A percentile compares a stretch with the other conserved stretches of the same genome.
phyloP scores from a whole-genome alignment of 495 filamentous ascomycete species.

The Bryoglossum gracile region DNA sequence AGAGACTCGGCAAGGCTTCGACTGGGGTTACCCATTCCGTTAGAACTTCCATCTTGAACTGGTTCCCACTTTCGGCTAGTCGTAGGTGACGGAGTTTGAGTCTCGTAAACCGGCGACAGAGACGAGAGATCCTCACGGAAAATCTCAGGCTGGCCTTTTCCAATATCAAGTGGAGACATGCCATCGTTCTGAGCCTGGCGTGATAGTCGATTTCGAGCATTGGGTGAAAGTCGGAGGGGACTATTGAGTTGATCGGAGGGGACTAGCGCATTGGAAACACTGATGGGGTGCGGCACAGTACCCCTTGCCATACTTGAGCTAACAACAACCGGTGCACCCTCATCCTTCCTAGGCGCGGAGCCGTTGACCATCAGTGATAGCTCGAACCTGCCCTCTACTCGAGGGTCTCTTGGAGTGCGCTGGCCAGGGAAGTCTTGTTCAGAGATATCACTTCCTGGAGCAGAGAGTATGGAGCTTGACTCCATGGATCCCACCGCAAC shows the following conservation, averaged over 20 bases:
- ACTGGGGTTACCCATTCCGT: constrained; percentile 1
- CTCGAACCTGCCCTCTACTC: constrained; percentile 5
- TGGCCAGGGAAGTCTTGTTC: constrained; percentile 10
- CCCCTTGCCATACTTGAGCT: constrained; percentile 1
- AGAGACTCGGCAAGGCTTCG: too few relatives aligned
- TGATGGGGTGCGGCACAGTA: neutral
- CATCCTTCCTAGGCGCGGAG: constrained; percentile 11
- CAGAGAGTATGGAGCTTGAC: constrained; percentile 15
- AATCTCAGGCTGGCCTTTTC: constrained; percentile 14
- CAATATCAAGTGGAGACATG: constrained; percentile 25
- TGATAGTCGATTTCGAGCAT: constrained; percentile 12
- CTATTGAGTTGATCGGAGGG: constrained; percentile 12
- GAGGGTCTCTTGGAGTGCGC: constrained; percentile 15
- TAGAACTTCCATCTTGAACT: constrained; percentile 1
- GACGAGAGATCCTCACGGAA: constrained; percentile 28
- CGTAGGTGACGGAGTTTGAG: constrained; percentile 43
- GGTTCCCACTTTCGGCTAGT: constrained; percentile 22
- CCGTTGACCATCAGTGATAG: constrained; percentile 21
- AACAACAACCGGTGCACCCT: neutral
- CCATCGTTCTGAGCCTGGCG: constrained; percentile 22
- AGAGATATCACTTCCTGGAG: constrained; percentile 12
- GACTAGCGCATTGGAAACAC: constrained; percentile 11
- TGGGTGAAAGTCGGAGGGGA: constrained; percentile 19
- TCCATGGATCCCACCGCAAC: constrained; percentile 17
- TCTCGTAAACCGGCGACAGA: constrained; percentile 50